A percentile compares a stretch with the other conserved stretches of the same genome.
phyloP scores from a whole-genome alignment of 768 basidiomycete genomes.

The Xerocomellus intermedius region DNA sequence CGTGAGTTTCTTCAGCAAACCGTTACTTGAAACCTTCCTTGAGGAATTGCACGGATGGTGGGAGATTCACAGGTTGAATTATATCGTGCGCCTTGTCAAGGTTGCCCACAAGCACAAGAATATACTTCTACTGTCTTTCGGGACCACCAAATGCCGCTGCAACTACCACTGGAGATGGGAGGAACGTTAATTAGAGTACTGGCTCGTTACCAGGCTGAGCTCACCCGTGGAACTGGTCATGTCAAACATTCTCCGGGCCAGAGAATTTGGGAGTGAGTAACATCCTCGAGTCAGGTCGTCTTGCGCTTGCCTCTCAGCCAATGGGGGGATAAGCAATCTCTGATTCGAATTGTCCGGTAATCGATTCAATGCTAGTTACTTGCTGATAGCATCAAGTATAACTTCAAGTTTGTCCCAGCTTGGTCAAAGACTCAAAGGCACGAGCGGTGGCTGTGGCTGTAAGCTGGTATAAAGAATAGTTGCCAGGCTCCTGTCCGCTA shows the following conservation, averaged over 20 bases:
- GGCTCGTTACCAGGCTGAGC: neutral
- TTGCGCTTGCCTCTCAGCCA: neutral
- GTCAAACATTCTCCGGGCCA: neutral
- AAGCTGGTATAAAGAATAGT: neutral
- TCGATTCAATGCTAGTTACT: neutral
- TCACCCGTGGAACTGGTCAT: neutral
- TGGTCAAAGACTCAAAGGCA: too few species aligned
- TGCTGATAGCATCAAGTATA: neutral
- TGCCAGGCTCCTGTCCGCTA: constrained; percentile 23
- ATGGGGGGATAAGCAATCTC: neutral
- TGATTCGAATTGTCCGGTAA: neutral
- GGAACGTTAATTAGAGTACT: neutral
- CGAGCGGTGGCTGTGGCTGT: constrained; percentile 22
- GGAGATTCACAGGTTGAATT: too few species aligned
- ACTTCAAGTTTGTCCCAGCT: too few species aligned
- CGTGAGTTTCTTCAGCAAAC: too few species aligned
- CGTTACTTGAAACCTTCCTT: too few species aligned
- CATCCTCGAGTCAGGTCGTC: too few species aligned
- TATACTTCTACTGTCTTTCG: neutral
- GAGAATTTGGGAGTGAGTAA: too few species aligned
- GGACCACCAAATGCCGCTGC: neutral
- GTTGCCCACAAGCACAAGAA: too few species aligned
- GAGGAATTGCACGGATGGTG: too few species aligned
- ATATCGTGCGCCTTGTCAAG: too few species aligned
- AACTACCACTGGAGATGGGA: neutral